phyloP scores from a whole-genome alignment of 2,329 filamentous ascomycete genomes.

The Thielaviopsis ethacetica region DNA sequence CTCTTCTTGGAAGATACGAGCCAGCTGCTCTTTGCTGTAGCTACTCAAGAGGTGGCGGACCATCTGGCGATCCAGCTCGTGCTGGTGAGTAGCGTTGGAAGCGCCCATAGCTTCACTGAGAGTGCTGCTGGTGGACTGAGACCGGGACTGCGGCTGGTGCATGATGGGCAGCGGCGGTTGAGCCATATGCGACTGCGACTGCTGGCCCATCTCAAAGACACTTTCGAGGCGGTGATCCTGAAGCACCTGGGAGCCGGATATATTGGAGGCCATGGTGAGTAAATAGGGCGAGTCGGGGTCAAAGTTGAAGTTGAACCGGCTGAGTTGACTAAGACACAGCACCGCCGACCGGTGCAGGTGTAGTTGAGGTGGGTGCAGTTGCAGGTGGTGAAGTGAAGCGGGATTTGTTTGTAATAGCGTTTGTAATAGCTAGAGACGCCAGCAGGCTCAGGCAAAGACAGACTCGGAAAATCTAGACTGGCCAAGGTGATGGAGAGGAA shows the following conservation, averaged over 20 bases:
- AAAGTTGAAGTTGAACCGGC: too few relatives aligned
- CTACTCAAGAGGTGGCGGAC: slow-evolving; percentile 14
- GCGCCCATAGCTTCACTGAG: background rate
- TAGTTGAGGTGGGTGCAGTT: too few relatives aligned
- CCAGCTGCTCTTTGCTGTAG: slow-evolving; percentile 13
- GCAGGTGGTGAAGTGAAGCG: too few relatives aligned
- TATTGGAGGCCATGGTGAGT: background rate
- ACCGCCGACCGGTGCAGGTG: too few relatives aligned
- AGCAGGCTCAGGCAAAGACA: too few relatives aligned
- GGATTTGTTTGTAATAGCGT: too few relatives aligned
- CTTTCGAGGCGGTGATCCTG: background rate
- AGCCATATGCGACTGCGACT: background rate
- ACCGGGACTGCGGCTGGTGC: background rate
- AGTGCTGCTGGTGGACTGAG: background rate
- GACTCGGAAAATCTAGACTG: too few relatives aligned
- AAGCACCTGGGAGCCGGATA: background rate
- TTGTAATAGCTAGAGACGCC: too few relatives aligned
- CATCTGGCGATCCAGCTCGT: slow-evolving; percentile 14
- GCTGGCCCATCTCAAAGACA: background rate
- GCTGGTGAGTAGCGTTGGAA: background rate
- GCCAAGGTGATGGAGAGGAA: too few relatives aligned
- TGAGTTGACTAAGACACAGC: too few relatives aligned
- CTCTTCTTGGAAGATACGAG: slow-evolving; percentile 14
- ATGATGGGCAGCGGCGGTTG: background rate
- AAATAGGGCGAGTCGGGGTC: background rate